Evolutionary conservation across 106 monocot species (phyloP), one percentile per base, ranked within the genome.

Genomic region (Amphibolis antarctica): DNA sequence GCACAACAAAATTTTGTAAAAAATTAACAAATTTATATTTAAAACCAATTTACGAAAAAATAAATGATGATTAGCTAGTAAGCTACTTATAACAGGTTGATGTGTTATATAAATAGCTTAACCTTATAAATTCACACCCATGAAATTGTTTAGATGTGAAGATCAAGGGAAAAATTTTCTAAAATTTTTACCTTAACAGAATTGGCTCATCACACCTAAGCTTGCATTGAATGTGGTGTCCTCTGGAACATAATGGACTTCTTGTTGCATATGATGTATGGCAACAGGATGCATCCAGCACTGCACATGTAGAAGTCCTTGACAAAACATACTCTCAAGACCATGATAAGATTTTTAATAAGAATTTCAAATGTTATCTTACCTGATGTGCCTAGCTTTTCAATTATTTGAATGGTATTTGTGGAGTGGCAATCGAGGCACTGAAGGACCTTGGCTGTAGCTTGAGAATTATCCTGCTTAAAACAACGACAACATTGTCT

Each of bases 101-200:
- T 36, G 36, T 36, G 36, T 36, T 36, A 36, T 7, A 36, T 7
- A 4, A 36, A 7, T 36, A 36, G 36, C 2, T 36, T 4, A 36
- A 2, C 36, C 2, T 36, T 36, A 10, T 25, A 56, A 28, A 22
- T 56, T 27, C 24, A 25, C 27, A 22, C 24, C 25, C 56, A 25
- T 25, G 22, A 56, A 28, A 14, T 25, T 22, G 23, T 56, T 1
- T 56, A 28, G 1, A 11, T 3, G 4, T 12, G 28, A 28, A 29
- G 29, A 65, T 17, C 1, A 19, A 65, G 10, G 29, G 20, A 15
- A 44, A 46, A 59, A 14, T 26, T 36, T 50, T 55, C 28, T 9
- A 42, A 30, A n/a, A 62, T 7, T 57, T 55, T 66, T 60, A 90
- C 90, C 85, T 85, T 53, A 78, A 76, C 64, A 74, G 54, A 62